These are phyloP conservation scores for Discostella stelligeroides DNA, from an alignment of 108 stramenopile genomes.

Conservation along the genomic window DNA sequence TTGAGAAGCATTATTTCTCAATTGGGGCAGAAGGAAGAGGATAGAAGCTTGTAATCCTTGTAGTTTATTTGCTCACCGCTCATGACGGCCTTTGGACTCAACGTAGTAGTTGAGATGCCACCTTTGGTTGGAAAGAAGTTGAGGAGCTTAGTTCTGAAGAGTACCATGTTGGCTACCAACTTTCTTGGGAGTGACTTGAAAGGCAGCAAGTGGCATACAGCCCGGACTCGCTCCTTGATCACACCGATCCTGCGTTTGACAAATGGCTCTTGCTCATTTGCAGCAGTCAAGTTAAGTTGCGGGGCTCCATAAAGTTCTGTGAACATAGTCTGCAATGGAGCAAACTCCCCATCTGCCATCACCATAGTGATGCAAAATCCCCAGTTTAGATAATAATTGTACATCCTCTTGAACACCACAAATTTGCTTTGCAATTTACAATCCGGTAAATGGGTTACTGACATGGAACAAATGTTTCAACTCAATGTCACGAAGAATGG, in stretches of 20 bases:
- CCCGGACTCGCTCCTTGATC: slow-evolving; percentile 16
- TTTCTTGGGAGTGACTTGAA: no score
- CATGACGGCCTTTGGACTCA: no score
- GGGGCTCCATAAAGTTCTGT: no score
- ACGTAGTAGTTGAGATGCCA: no score
- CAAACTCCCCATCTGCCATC: slow-evolving; percentile 3
- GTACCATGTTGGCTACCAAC: background rate
- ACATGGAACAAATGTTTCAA: no score
- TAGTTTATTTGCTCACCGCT: slow-evolving; percentile 20
- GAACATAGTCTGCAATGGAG: background rate
- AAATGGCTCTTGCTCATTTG: no score
- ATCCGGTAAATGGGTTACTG: slow-evolving; percentile 10
- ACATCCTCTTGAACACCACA: background rate
- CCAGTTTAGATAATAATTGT: background rate
- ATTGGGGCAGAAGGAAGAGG: slow-evolving; percentile 8
- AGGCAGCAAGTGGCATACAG: background rate
- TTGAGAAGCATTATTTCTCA: no score
- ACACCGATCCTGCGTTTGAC: slow-evolving; percentile 7
- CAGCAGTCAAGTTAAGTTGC: no score
- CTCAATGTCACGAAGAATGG: no score
- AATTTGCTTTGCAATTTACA: background rate
- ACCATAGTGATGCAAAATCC: slow-evolving; percentile 2
- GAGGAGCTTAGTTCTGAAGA: background rate
- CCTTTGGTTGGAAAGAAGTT: no score
- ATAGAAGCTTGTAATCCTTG: slow-evolving; percentile 6